phyloP scores from a whole-genome alignment of 176 grass and related monocot genomes.

The Phoenix dactylifera region DNA sequence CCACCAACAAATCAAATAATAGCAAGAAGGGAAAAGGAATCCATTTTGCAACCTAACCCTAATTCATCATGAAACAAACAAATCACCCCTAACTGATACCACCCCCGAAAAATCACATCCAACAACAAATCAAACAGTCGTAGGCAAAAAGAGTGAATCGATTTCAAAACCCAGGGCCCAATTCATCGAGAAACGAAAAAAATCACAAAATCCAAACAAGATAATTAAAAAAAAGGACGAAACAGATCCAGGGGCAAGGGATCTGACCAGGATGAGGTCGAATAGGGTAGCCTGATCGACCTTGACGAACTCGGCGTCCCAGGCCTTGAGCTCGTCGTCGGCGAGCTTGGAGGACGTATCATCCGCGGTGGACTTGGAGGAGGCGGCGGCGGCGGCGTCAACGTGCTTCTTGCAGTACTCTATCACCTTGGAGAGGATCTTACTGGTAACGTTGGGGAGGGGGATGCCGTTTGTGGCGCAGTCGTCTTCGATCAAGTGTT shows the following conservation, averaged over 20 bases:
- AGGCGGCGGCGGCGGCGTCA: background rate
- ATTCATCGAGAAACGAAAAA: too few relatives aligned
- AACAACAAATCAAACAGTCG: too few relatives aligned
- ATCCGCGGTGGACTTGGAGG: background rate
- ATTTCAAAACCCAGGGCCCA: too few relatives aligned
- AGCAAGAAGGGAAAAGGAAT: too few relatives aligned
- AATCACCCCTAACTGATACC: too few relatives aligned
- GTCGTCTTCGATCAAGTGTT: slow-evolving; percentile 41
- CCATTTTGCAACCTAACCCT: too few relatives aligned
- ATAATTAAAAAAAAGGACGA: background rate
- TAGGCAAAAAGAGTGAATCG: too few relatives aligned
- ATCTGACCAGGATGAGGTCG: slow-evolving; percentile 22
- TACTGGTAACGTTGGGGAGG: slow-evolving; percentile 41
- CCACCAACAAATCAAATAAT: too few relatives aligned
- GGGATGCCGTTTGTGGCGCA: slow-evolving; percentile 40
- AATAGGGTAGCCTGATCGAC: slow-evolving; percentile 43
- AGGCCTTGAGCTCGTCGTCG: slow-evolving; percentile 29
- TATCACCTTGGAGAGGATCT: slow-evolving; percentile 38
- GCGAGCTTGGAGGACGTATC: background rate
- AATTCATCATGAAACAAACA: too few relatives aligned
- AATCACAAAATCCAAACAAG: background rate
- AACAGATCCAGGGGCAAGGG: too few relatives aligned
- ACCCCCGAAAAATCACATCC: too few relatives aligned
- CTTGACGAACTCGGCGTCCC: slow-evolving; percentile 43
- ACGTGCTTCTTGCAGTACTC: slow-evolving; percentile 56